Evolutionary conservation across 2,329 filamentous ascomycete species (phyloP), one percentile per base, ranked within the genome.

Genomic region (Coniella lustricola): DNA sequence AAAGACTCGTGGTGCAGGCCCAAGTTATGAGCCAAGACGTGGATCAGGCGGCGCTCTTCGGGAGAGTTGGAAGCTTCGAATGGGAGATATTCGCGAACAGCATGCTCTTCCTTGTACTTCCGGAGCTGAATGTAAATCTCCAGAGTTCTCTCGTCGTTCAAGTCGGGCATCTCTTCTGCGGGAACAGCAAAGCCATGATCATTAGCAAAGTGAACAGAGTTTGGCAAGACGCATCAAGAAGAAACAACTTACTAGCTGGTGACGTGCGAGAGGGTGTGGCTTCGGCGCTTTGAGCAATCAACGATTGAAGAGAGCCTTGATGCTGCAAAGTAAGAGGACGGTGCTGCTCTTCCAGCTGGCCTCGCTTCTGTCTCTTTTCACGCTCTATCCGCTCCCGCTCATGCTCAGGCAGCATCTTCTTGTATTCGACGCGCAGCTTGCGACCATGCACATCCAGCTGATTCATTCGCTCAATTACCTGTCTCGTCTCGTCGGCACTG

Each of bases 351-450:
- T 98, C 90, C 12, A 98, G 77, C 67, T 98, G 93, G 42, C 93
- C 93, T 45, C 93, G 84, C 58, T 93, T 87, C 71, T 97, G 91
- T 50, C 93, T 81, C 80, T 97, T 98, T 69, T 97, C 93, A 5
- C 93, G 81, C 67, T 98, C 93, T 57, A 98, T 97, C 35, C 93
- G 81, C 68, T 98, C 93, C 45, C 93, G 81, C 67, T 97, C 93
- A 29, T 90, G 88, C 56, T 94, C 81, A 1, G 93, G 93, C 4
- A 98, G 79, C 93, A 98, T 97, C 72, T 97, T 97, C 76, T 98
- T 98, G 73, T 97, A 98, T 67, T 98, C 93, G 21, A 98, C 93
- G 42, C 93, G 80, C 57, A 98, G 72, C 70, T 97, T 97, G 53
- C 93, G 81, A 39, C 93, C 93, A 63, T 95, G 90, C 8, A 98